Evolutionary conservation across 768 basidiomycete species (phyloP), one percentile per base, ranked within the genome.

Genomic region (Suillus bovinus): DNA sequence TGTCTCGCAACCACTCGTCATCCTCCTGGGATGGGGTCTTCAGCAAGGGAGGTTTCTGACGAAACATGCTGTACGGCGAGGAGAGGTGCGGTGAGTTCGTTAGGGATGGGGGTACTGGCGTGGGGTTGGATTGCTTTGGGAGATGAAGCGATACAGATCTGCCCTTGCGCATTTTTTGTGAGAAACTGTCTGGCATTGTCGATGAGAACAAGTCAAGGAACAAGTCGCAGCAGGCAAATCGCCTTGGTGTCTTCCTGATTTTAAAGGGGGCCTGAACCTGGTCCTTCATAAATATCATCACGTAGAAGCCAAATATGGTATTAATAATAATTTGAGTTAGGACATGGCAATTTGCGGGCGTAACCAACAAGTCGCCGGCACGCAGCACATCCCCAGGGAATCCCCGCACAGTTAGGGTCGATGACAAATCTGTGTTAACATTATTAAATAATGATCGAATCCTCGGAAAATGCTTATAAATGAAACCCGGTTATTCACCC

Each of bases 1-100:
- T 87, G 76, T 88, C 87, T 72, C 83, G 80, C 59, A 88, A 76
- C 87, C 87, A 88, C 64, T 77, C 76, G 66, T 88, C 82, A 63
- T 86, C 83, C 67, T 78, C 80, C 54, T 81, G 77, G 55, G 78
- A 81, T 20, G 84, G 84, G 11, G 75, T 67, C 42, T 67, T 77
- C 17, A 76, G 74, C 11, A 75, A 33, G 3, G 70, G 59, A 2
- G 73, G 61, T 33, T 77, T 71, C 61, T 76, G 78, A 60, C 76
- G 77, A 65, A 87, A 86, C 33, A 82, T 70, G 71, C 81, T 84
- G 44, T 76, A 62, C 7, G 83, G 81, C 0, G 83, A 81, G 22
- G 74, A 79, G 22, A 88, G 82, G 68, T 83, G 78, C 13, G 83
- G 85, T 0, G 85, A 87, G 34, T 82, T 72, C 31, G 80, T 70